Percentiles rank a stretch among this genome's conserved stretches.
Evolutionary conservation across 2,329 filamentous ascomycete species (phyloP).

Genomic region (Calonectria pauciramosa): DNA sequence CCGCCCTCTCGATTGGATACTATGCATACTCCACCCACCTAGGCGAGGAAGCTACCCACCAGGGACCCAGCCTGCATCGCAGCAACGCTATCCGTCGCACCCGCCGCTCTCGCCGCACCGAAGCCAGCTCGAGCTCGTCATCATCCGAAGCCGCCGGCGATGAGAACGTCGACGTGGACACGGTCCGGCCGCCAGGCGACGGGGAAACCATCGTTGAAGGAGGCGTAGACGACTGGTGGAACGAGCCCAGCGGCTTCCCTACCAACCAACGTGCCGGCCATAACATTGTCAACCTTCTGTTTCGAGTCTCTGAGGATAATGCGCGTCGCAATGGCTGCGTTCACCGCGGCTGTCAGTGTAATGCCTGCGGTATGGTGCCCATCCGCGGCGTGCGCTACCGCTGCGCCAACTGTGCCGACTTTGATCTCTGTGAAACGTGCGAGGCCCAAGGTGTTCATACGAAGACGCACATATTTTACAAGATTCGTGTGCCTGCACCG

Average conservation of each 20-base stretch:
- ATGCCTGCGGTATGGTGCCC: conserved; percentile 87
- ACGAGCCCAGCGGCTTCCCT: conserved; percentile 57
- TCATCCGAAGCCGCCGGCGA: conserved; percentile 58
- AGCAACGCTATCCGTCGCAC: conserved; percentile 76
- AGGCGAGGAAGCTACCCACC: conserved; percentile 43
- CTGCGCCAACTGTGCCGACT: conserved; percentile 96
- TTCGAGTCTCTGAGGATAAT: conserved; percentile 94
- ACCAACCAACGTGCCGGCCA: conserved; percentile 72
- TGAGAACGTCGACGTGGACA: conserved; percentile 57
- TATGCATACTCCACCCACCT: conserved; percentile 64
- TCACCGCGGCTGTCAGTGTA: conserved; percentile 92
- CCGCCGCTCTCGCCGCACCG: conserved; percentile 53
- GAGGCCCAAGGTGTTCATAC: conserved; percentile 83
- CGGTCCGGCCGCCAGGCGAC: conserved; percentile 49
- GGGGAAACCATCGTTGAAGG: conserved; percentile 57
- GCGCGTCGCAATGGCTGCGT: conserved; percentile 90
- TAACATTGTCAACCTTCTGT: conserved; percentile 87
- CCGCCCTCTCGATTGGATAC: conserved; percentile 70
- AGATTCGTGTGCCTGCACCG: conserved; percentile 90
- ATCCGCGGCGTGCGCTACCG: conserved; percentile 94
- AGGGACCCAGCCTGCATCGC: conserved; percentile 66
- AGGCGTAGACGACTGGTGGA: conserved; percentile 66
- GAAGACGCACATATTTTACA: conserved; percentile 97
- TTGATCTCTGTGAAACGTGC: conserved; percentile 94
- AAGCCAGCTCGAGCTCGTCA: conserved; percentile 58